phyloP scores from a whole-genome alignment of 2,329 filamentous ascomycete genomes.

The Amphichorda felina region DNA sequence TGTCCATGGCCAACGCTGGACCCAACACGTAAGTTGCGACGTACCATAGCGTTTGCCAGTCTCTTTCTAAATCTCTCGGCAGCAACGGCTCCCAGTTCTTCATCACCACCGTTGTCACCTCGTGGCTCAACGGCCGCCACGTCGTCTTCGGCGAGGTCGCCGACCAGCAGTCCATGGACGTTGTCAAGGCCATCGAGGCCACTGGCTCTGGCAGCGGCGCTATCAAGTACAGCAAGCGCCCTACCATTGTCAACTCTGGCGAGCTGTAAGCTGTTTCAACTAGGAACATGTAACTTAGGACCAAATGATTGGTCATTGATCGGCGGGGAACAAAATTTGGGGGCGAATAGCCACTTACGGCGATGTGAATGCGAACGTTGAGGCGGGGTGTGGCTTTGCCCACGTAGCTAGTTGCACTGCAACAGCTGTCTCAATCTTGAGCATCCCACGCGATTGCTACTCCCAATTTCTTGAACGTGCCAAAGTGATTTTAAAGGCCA shows the following conservation, averaged over 20 bases:
- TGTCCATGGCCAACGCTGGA: constrained; percentile 94
- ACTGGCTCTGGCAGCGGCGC: constrained; percentile 42
- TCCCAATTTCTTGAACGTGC: no score
- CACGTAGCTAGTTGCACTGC: no score
- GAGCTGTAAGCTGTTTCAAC: constrained; percentile 1
- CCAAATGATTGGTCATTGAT: no score
- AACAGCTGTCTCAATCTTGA: no score
- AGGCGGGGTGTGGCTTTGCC: no score
- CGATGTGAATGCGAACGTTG: no score
- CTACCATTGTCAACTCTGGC: constrained; percentile 45
- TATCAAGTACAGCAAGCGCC: constrained; percentile 43
- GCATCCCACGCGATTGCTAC: no score
- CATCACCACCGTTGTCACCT: constrained; percentile 83
- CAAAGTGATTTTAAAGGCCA: no score
- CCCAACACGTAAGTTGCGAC: constrained; percentile 64
- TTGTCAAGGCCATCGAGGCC: constrained; percentile 52
- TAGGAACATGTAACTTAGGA: no score
- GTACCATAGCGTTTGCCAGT: background rate
- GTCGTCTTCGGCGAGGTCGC: constrained; percentile 73
- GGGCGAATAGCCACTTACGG: no score
- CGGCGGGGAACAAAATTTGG: no score
- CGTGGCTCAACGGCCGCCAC: constrained; percentile 75
- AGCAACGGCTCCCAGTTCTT: constrained; percentile 99
- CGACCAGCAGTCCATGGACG: constrained; percentile 30
- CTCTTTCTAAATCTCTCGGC: no score